Evolutionary conservation across 257 asterid species (phyloP), one percentile per base, ranked within the genome.

Genomic region (Catharanthus roseus): DNA sequence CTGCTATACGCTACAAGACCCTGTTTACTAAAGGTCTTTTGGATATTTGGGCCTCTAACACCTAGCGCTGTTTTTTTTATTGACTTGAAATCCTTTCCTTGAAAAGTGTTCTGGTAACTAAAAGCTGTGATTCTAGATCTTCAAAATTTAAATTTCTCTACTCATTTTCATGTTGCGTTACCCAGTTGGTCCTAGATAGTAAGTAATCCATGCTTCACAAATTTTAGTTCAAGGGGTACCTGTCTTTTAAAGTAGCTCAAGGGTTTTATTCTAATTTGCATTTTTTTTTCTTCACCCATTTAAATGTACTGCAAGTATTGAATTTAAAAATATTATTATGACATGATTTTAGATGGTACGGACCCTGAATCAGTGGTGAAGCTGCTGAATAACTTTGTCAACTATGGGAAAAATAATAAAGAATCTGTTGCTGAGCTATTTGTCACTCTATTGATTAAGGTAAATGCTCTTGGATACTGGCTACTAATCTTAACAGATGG

Each of bases 351-450:
- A 93, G 98, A 87, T 83, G 96, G 97, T 70, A 78, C 84, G 69
- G 95, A 90, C 74, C 87, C 95, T 31, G 90, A 80, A 62, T 77
- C 79, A 24, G 93, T 90, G 79, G 78, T 18, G 73, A 87, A 85
- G 75, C 79, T 84, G 45, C 36, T 87, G 55, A 50, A 80, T 62
- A 85, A 82, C 49, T 93, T 87, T 79, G 74, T 60, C 49, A 85
- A 86, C 80, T 87, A 77, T 67, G 97, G 97, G 67, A 80, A 83
- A 77, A 51, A 69, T 36, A 93, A 93, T 74, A 75, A 42, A 74
- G 96, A 93, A 81, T 84, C 95, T 10, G 76, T 93, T 79, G 92
- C 91, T 26, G 93, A 85, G 88, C 98, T 93, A 77, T 88, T 93
- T 70, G 69, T 89, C 81, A 82, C 96, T 79, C 82, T 93, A 67